phyloP scores from a whole-genome alignment of 805 yeast genomes.

The Candida odintsovae region DNA sequence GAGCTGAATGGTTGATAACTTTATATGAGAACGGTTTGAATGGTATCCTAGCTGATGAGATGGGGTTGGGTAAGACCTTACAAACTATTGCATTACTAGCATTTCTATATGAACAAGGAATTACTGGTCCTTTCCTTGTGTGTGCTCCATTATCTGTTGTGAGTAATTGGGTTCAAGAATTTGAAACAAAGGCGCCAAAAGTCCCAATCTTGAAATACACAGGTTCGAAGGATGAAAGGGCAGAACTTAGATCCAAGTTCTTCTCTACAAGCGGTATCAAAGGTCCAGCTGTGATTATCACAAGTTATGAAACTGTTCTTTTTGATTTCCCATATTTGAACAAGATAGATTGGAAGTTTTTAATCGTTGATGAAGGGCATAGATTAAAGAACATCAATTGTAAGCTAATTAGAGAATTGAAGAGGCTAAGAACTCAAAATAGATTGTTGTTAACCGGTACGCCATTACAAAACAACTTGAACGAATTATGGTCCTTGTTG shows the following conservation, averaged over 20 bases:
- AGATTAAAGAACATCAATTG: slow-evolving; percentile 83
- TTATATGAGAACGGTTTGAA: slow-evolving; percentile 89
- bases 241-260: slow-evolving; percentile 30
- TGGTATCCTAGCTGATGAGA: slow-evolving; percentile 95
- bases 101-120: slow-evolving; percentile 71
- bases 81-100: slow-evolving; percentile 80
- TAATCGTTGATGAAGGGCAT: slow-evolving; percentile 96
- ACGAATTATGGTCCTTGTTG: slow-evolving; percentile 87
- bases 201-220: slow-evolving; percentile 57
- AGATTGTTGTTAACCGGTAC: slow-evolving; percentile 90
- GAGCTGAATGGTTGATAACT: slow-evolving; percentile 85
- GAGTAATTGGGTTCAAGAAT: slow-evolving; percentile 78
- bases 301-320: slow-evolving; percentile 78
- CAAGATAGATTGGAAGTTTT: slow-evolving; percentile 63
- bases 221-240: slow-evolving; percentile 58
- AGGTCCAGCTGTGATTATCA: slow-evolving; percentile 51
- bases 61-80: slow-evolving; percentile 94
- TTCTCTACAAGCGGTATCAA: slow-evolving; percentile 17
- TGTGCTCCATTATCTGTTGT: slow-evolving; percentile 83
- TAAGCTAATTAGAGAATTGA: slow-evolving; percentile 64
- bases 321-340: slow-evolving; percentile 57
- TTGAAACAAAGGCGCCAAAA: slow-evolving; percentile 66
- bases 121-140: slow-evolving; percentile 70
- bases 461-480: slow-evolving; percentile 85
- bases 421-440: slow-evolving; percentile 59